phyloP scores from a whole-genome alignment of 208 protist genomes.

The Acanthamoeba pearcei region DNA sequence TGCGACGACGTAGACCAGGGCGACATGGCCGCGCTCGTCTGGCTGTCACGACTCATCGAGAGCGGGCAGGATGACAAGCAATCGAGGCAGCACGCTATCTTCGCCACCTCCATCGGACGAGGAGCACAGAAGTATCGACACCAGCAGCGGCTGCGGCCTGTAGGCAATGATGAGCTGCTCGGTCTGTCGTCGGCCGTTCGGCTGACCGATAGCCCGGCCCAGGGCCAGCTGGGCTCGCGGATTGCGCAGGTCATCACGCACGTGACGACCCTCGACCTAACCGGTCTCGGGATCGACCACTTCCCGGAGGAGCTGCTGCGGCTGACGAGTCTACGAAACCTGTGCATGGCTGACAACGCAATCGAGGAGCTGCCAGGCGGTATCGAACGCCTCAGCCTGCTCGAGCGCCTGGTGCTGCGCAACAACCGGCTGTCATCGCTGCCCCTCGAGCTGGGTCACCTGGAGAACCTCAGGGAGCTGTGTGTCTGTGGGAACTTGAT shows the following conservation, averaged over 20 bases:
- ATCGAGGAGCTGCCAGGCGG: neutral
- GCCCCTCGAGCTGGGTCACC: neutral
- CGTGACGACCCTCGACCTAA: neutral
- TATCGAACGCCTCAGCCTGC: neutral
- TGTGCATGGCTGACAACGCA: neutral
- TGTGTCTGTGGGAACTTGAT: neutral
- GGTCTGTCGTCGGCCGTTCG: too few relatives aligned
- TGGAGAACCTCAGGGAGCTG: neutral
- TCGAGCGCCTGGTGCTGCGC: conserved; percentile 6
- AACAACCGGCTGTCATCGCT: neutral
- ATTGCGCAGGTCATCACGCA: neutral
- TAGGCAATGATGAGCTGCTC: too few relatives aligned
- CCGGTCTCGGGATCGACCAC: neutral
- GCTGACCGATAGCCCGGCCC: too few relatives aligned
- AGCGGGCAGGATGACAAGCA: neutral
- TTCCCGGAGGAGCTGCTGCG: neutral
- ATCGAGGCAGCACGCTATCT: neutral
- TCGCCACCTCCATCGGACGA: neutral
- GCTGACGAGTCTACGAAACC: neutral
- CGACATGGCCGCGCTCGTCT: neutral
- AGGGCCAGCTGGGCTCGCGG: neutral
- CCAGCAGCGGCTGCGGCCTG: neutral
- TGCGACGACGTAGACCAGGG: neutral
- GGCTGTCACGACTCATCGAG: neutral
- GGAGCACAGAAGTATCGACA: neutral